These are phyloP conservation scores for Mucor piriformis DNA, from an alignment of 371 early-diverging fungal genomes.

Conservation along the genomic window DNA sequence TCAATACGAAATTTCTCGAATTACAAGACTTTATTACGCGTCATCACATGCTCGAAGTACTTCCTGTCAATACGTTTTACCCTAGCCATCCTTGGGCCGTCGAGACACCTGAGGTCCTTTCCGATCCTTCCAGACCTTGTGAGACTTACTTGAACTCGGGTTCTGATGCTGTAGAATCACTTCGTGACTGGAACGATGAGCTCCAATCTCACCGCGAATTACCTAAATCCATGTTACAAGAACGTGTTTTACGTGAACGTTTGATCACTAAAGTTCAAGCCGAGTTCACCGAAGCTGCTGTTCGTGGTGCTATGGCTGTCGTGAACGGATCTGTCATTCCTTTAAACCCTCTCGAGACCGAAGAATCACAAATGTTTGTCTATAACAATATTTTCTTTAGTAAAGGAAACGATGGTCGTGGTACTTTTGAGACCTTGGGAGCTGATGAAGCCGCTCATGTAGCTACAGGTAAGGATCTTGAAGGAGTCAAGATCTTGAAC, in stretches of 20 bases:
- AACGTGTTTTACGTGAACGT: conserved; percentile 87
- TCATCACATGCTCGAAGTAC: conserved; percentile 83
- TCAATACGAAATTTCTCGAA: conserved; percentile 67
- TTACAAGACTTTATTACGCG: conserved; percentile 68
- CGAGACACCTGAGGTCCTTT: conserved; percentile 54
- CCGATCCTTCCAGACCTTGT: conserved; percentile 69
- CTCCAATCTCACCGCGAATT: conserved; percentile 87
- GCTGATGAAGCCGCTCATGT: conserved; percentile 94
- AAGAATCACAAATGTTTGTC: conserved; percentile 85
- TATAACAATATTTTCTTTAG: conserved; percentile 96
- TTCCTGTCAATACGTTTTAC: conserved; percentile 67
- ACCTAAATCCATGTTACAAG: conserved; percentile 74
- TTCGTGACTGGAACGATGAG: conserved; percentile 97
- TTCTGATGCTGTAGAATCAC: conserved; percentile 70
- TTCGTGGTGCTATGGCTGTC: conserved; percentile 83
- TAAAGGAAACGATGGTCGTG: conserved; percentile 87
- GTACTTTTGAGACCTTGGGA: conserved; percentile 80
- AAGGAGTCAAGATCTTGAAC: conserved; percentile 82
- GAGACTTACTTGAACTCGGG: conserved; percentile 70
- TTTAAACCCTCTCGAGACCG: conserved; percentile 80
- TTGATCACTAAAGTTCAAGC: conserved; percentile 80
- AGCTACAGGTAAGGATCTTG: conserved; percentile 91
- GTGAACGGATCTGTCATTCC: conserved; percentile 80
- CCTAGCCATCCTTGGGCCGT: conserved; percentile 87
- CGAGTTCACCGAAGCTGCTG: conserved; percentile 92